These are phyloP conservation scores for Hypoxylon sp. DNA, from an alignment of 2,329 filamentous ascomycete genomes.

Conservation along the genomic window DNA sequence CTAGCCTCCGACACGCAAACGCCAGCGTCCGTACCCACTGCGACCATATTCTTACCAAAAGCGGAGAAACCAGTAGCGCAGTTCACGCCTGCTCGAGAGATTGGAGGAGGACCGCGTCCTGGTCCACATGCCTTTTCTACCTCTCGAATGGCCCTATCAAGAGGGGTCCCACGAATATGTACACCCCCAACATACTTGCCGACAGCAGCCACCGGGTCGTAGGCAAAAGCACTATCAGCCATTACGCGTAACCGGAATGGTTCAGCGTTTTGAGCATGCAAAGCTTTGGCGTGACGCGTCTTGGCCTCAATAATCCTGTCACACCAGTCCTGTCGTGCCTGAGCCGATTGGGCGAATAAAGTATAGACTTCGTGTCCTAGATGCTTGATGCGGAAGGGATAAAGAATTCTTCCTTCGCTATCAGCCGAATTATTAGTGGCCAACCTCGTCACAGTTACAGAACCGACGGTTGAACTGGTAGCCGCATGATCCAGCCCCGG, in stretches of 20 bases:
- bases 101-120: constrained; percentile 77
- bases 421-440: constrained; percentile 68
- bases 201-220: constrained; percentile 72
- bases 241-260: constrained; percentile 93
- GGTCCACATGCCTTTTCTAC: constrained; percentile 83
- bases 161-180: constrained; percentile 87
- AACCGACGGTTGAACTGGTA: constrained; percentile 75
- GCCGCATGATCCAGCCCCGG: constrained; percentile 75
- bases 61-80: constrained; percentile 92
- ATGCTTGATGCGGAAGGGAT: constrained; percentile 96
- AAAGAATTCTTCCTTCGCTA: constrained; percentile 85
- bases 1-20: constrained; percentile 90
- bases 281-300: constrained; percentile 87
- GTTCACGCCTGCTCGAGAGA: constrained; percentile 89
- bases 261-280: constrained; percentile 93
- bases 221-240: constrained; percentile 91
- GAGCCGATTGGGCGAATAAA: constrained; percentile 82
- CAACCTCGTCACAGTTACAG: constrained; percentile 60
- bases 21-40: constrained; percentile 94
- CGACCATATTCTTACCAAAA: constrained; percentile 87
- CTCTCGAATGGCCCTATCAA: constrained; percentile 90
- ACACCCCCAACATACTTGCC: constrained; percentile 73
- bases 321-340: constrained; percentile 88
- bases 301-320: constrained; percentile 95
- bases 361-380: constrained; percentile 94